A percentile compares a stretch with the other conserved stretches of the same genome.
Evolutionary conservation across 2,329 filamentous ascomycete genomes (phyloP).

Genomic region (Graphilbum ipis-grandicollis): DNA sequence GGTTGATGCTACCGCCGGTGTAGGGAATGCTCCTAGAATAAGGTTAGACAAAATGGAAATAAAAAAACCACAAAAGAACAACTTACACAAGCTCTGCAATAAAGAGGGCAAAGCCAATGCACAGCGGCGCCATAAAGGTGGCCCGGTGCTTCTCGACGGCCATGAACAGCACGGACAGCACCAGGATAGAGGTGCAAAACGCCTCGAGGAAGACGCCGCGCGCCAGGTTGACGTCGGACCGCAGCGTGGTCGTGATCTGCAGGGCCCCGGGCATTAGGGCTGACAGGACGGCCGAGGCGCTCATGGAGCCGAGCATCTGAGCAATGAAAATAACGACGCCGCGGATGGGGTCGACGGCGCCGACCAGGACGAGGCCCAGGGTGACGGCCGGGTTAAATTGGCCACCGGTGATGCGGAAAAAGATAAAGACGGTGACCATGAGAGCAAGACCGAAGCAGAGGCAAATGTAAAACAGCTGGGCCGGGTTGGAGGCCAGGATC

Average conservation of each 20-base stretch:
- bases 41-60: not conserved
- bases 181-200: conserved; percentile 45
- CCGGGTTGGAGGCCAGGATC: conserved; percentile 12
- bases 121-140: conserved; percentile 53
- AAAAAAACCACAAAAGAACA: no score
- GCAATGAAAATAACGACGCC: conserved; percentile 33
- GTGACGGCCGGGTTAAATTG: conserved; percentile 35
- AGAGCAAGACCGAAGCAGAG: conserved; percentile 31
- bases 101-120: conserved; percentile 56
- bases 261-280: conserved; percentile 37
- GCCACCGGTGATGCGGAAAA: conserved; percentile 34
- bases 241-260: conserved; percentile 38
- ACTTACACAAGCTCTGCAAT: conserved; percentile 28
- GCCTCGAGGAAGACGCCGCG: conserved; percentile 51
- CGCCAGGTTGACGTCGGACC: conserved; percentile 27
- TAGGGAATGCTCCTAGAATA: conserved; percentile 20
- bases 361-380: conserved; percentile 39
- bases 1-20: conserved; percentile 31
- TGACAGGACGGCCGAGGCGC: conserved; percentile 37
- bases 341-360: conserved; percentile 34
- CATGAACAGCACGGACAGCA: conserved; percentile 51
- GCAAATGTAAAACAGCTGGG: conserved; percentile 29
- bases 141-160: conserved; percentile 58
- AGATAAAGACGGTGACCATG: conserved; percentile 37
- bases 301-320: conserved; percentile 41